Conservation (phyloP, 139 green algal species). For the Tetraselmis chui region DNA sequence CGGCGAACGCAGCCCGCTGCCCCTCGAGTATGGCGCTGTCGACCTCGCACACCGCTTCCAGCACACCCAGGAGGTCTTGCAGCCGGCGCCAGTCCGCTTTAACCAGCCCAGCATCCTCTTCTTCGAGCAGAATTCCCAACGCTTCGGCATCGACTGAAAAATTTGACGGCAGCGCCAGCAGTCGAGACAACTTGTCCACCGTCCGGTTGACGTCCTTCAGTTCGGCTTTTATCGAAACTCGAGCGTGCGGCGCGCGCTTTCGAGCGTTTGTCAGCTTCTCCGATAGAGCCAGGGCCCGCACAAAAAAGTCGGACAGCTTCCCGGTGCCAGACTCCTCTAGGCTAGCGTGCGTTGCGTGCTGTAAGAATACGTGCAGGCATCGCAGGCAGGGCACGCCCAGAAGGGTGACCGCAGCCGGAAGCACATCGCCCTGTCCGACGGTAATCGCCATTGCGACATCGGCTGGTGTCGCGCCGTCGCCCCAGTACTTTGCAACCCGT, state of each 20-base stretch:
- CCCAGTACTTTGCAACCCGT: background rate
- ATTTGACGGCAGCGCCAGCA: background rate
- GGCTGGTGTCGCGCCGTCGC: background rate
- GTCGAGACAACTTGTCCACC: background rate
- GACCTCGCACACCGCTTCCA: background rate
- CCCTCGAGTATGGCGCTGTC: background rate
- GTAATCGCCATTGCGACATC: background rate
- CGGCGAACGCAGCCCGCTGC: background rate
- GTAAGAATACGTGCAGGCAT: background rate
- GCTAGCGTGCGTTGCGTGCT: background rate
- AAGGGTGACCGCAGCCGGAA: background rate
- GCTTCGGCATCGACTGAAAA: no score
- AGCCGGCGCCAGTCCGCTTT: background rate
- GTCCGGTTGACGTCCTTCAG: background rate
- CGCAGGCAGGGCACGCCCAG: background rate
- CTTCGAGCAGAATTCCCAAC: no score
- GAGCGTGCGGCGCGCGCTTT: background rate
- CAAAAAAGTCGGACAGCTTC: background rate
- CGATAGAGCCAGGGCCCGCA: background rate
- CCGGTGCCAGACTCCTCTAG: background rate
- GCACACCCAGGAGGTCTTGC: background rate
- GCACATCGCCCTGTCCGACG: background rate
- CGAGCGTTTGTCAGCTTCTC: background rate
- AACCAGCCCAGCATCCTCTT: background rate
- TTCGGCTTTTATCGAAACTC: background rate